Conservation (phyloP, 2,329 filamentous ascomycete species). For the Epichloe brachyelytri region DNA sequence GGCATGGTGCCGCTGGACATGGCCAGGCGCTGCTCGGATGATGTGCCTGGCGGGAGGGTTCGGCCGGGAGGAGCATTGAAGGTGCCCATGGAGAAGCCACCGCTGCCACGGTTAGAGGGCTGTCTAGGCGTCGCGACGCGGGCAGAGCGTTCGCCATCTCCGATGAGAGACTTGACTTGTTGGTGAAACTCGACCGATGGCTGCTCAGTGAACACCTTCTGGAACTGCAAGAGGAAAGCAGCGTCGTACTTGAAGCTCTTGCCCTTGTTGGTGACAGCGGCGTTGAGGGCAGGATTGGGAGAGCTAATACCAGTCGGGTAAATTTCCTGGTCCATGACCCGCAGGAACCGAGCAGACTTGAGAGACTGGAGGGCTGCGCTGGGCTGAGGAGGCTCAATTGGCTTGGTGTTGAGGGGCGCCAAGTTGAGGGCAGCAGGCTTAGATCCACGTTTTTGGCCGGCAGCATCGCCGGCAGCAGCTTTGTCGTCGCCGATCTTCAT, state of each 20-base stretch:
- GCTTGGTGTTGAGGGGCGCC: slow-evolving; percentile 65
- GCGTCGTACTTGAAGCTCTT: slow-evolving; percentile 90
- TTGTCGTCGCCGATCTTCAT: slow-evolving; percentile 35
- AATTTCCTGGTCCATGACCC: slow-evolving; percentile 61
- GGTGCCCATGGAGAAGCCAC: slow-evolving; percentile 53
- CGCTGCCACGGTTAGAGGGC: slow-evolving; percentile 37
- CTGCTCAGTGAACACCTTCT: slow-evolving; percentile 91
- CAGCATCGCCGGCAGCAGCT: slow-evolving; percentile 28
- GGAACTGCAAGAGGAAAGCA: slow-evolving; percentile 91
- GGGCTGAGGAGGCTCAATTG: slow-evolving; percentile 81
- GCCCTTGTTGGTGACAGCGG: slow-evolving; percentile 63
- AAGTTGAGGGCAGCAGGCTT: slow-evolving; percentile 88
- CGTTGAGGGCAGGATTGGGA: slow-evolving; percentile 84
- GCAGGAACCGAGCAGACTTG: slow-evolving; percentile 80
- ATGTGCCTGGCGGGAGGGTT: slow-evolving; percentile 62
- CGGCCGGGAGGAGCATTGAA: slow-evolving; percentile 43
- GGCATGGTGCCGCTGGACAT: slow-evolving; percentile 42
- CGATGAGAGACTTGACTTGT: slow-evolving; percentile 77
- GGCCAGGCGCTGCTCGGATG: slow-evolving; percentile 62
- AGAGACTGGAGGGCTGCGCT: slow-evolving; percentile 89
- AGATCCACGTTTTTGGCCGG: slow-evolving; percentile 43
- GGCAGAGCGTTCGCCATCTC: slow-evolving; percentile 57
- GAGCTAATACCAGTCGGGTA: slow-evolving; percentile 79
- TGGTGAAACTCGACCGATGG: slow-evolving; percentile 87
- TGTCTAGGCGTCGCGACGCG: slow-evolving; percentile 43